Conservation (phyloP, 176 grass and related monocot genomes). For the Oryza punctata region DNA sequence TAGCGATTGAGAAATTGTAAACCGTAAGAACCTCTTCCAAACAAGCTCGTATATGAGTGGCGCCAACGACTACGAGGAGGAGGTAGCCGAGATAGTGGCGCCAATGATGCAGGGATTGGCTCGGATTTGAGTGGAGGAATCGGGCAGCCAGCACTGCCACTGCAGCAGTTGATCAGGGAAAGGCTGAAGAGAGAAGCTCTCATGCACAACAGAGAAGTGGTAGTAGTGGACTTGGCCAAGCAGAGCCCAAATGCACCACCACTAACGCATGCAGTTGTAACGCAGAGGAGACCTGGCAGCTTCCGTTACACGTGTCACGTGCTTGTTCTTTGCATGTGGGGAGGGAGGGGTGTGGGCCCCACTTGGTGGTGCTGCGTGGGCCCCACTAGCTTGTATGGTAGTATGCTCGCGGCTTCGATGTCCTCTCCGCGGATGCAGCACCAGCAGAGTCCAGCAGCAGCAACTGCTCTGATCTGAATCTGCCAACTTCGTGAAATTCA, state of each 20-base stretch:
- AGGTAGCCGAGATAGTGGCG: background rate
- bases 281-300: background rate
- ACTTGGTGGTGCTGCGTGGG: conserved; percentile 2
- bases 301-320: background rate
- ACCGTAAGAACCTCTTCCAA: no score
- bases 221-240: background rate
- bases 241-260: background rate
- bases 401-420: background rate
- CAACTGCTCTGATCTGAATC: no score
- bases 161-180: background rate
- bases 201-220: background rate
- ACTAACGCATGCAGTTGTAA: background rate
- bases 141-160: background rate
- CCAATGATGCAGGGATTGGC: conserved; percentile 3
- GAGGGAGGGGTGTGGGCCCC: background rate
- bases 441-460: no score
- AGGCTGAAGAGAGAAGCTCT: background rate
- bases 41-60: no score
- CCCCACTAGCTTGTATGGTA: background rate
- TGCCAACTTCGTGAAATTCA: no score
- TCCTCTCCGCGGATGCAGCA: background rate
- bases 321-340: conserved; percentile 2
- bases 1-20: no score
- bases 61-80: no score
- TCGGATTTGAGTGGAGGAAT: background rate